These are phyloP conservation scores for Drechslerella coelobrocha DNA, from an alignment of 2,329 filamentous ascomycete species.

Conservation along the genomic window DNA sequence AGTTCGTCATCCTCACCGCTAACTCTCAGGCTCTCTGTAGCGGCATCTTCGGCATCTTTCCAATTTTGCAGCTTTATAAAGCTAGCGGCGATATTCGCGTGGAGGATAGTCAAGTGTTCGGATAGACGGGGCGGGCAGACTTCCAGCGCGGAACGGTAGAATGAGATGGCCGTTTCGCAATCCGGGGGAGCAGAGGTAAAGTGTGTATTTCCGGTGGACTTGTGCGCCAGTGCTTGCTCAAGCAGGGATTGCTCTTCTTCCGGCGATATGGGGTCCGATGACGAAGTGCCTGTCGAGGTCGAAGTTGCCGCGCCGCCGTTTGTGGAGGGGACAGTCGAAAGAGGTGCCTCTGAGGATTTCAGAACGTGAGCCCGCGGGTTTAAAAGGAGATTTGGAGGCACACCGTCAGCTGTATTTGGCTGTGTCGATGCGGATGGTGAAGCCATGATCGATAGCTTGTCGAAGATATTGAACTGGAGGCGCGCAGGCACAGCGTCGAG, in stretches of 20 bases:
- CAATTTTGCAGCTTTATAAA: slow-evolving; percentile 46
- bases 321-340: slow-evolving; percentile 37
- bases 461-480: not conserved
- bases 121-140: slow-evolving; percentile 23
- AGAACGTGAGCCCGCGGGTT: slow-evolving; percentile 47
- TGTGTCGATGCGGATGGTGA: slow-evolving; percentile 8
- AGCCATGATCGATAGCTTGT: not conserved
- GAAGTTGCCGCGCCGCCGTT: slow-evolving; percentile 10
- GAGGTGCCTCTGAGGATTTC: slow-evolving; percentile 29
- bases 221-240: slow-evolving; percentile 18
- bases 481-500: no score
- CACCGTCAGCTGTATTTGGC: slow-evolving; percentile 7
- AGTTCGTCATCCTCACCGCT: slow-evolving; percentile 47
- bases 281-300: slow-evolving; percentile 15
- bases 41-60: slow-evolving; percentile 48
- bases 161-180: slow-evolving; percentile 48
- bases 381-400: slow-evolving; percentile 43
- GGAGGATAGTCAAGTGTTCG: slow-evolving; percentile 27
- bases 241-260: slow-evolving; percentile 59
- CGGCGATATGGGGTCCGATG: slow-evolving; percentile 59
- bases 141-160: slow-evolving; percentile 42
- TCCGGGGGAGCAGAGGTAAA: slow-evolving; percentile 47
- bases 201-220: slow-evolving; percentile 33
- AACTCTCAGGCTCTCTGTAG: slow-evolving; percentile 31
- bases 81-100: slow-evolving; percentile 43